Evolutionary conservation across 2,329 filamentous ascomycete genomes (phyloP).

Genomic region (Pyrenochaeta sp.): DNA sequence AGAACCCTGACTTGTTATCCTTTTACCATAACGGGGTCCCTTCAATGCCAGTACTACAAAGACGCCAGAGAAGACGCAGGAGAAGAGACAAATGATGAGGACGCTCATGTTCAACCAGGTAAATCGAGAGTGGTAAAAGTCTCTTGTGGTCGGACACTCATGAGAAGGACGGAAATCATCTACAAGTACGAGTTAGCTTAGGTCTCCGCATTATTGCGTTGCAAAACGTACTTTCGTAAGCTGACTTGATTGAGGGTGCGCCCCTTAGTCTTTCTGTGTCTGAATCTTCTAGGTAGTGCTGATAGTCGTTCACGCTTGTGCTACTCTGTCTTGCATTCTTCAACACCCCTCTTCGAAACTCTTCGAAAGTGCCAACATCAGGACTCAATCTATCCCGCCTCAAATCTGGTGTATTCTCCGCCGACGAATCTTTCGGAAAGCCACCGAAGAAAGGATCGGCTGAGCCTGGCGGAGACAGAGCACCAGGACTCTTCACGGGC

Average conservation of each 20-base stretch:
- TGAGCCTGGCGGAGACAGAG: slow-evolving; percentile 37
- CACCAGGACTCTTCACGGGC: slow-evolving; percentile 25
- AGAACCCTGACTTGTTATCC: slow-evolving; percentile 61
- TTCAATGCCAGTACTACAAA: slow-evolving; percentile 70
- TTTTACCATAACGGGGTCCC: slow-evolving; percentile 69
- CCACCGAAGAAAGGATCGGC: slow-evolving; percentile 39
- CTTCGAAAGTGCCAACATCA: slow-evolving; percentile 37
- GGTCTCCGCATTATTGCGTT: background rate
- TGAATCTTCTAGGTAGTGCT: slow-evolving; percentile 36
- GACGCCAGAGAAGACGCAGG: slow-evolving; percentile 70
- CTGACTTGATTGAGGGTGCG: slow-evolving; percentile 45
- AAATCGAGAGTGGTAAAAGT: slow-evolving; percentile 50
- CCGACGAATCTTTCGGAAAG: slow-evolving; percentile 35
- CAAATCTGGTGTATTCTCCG: slow-evolving; percentile 44
- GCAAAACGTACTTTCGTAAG: slow-evolving; percentile 34
- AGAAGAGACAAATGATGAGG: slow-evolving; percentile 64
- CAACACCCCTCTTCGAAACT: slow-evolving; percentile 35
- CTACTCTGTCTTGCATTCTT: slow-evolving; percentile 30
- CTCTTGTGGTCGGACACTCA: slow-evolving; percentile 47
- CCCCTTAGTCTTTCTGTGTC: slow-evolving; percentile 35
- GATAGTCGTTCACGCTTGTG: slow-evolving; percentile 37
- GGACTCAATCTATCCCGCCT: slow-evolving; percentile 44
- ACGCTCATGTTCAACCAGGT: slow-evolving; percentile 59
- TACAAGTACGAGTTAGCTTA: background rate
- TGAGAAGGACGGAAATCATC: slow-evolving; percentile 45